phyloP scores from a whole-genome alignment of 768 basidiomycete genomes.

The Leccinum disarticulatum region DNA sequence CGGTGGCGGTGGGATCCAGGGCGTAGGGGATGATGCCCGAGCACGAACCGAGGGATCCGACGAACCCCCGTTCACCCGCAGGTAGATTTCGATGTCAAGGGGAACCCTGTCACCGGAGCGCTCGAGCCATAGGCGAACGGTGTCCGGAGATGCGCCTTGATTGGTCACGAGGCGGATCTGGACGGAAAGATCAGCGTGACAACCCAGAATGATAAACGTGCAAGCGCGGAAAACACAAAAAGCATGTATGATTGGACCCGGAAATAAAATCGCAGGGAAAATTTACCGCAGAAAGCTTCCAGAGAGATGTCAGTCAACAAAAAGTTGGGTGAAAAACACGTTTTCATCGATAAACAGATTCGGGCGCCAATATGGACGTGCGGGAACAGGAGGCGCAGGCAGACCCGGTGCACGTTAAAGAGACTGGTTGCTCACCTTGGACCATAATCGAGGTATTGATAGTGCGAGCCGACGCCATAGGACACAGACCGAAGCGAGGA shows the following conservation, averaged over 20 bases:
- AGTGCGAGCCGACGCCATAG: constrained; percentile 67
- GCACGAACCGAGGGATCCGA: constrained; percentile 22
- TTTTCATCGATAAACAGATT: constrained; percentile 17
- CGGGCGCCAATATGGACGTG: constrained; percentile 17
- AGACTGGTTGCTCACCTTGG: constrained; percentile 54
- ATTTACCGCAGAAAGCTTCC: neutral
- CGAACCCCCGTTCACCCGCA: constrained; percentile 48
- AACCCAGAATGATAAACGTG: neutral
- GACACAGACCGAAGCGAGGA: constrained; percentile 64
- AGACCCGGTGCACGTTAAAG: neutral
- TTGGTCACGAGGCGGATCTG: constrained; percentile 76
- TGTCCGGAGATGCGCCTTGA: constrained; percentile 70
- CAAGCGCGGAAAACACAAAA: constrained; percentile 5
- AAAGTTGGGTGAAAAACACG: constrained; percentile 7
- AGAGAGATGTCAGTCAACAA: neutral
- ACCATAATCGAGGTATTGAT: constrained; percentile 71
- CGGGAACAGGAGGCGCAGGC: constrained; percentile 5
- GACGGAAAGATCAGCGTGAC: constrained; percentile 7
- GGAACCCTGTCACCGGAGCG: constrained; percentile 69
- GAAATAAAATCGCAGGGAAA: neutral
- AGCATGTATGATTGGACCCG: neutral
- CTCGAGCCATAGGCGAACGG: constrained; percentile 80
- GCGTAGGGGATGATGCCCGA: constrained; percentile 31
- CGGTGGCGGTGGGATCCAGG: constrained; percentile 32
- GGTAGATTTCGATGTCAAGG: constrained; percentile 78